phyloP scores from a whole-genome alignment of 768 basidiomycete genomes.

The Russula ochroleuca region DNA sequence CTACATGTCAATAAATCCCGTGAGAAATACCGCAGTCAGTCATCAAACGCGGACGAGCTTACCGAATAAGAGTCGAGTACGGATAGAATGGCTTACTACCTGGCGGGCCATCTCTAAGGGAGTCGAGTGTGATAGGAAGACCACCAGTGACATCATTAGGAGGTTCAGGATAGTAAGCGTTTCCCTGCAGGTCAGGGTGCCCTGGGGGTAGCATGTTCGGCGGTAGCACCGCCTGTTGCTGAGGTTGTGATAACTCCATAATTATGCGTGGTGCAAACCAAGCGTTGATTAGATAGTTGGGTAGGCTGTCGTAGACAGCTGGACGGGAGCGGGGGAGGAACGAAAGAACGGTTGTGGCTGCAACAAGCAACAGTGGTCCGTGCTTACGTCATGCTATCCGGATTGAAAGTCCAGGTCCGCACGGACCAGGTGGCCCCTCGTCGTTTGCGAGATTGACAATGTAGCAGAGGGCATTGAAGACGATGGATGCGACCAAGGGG shows the following conservation, averaged over 20 bases:
- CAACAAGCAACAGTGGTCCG: slow-evolving; percentile 22
- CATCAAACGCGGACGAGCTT: slow-evolving; percentile 33
- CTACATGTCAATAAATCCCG: slow-evolving; percentile 38
- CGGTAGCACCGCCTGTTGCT: slow-evolving; percentile 53
- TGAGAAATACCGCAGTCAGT: slow-evolving; percentile 6
- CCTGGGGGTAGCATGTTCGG: slow-evolving; percentile 56
- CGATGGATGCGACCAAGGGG: slow-evolving; percentile 34
- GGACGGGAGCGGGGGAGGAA: slow-evolving; percentile 36
- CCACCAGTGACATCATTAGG: slow-evolving; percentile 79
- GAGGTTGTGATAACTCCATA: slow-evolving; percentile 29
- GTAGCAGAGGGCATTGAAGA: slow-evolving; percentile 33
- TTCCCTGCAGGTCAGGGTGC: slow-evolving; percentile 38
- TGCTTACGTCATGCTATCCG: slow-evolving; percentile 46
- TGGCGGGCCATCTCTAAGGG: slow-evolving; percentile 79
- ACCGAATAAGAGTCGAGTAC: slow-evolving; percentile 88
- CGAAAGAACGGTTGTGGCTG: slow-evolving; percentile 45
- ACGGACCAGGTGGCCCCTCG: slow-evolving; percentile 47
- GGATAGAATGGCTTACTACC: slow-evolving; percentile 90
- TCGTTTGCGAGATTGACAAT: slow-evolving; percentile 23
- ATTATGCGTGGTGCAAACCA: not conserved
- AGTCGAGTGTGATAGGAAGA: slow-evolving; percentile 82
- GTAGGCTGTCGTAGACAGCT: slow-evolving; percentile 27
- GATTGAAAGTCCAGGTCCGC: slow-evolving; percentile 43
- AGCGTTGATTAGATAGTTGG: not conserved
- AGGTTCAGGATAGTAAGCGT: slow-evolving; percentile 63